Evolutionary conservation across 768 basidiomycete genomes (phyloP), one percentile per base, ranked within the genome.

Genomic region (Termitomyces sp.): DNA sequence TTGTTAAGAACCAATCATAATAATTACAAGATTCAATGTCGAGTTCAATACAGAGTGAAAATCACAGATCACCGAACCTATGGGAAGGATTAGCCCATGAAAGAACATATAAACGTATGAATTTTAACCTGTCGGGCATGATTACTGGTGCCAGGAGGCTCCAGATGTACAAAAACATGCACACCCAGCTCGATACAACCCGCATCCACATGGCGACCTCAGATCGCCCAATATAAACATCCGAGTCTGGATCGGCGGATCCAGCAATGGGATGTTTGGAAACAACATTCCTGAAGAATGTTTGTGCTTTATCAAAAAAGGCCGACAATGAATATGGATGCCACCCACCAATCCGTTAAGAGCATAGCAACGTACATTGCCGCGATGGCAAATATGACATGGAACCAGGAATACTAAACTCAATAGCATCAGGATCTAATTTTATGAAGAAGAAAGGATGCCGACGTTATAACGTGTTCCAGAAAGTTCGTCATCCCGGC

Each of bases 151-250:
- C 95, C 53, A 96, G 66, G 34, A 96, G 74, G 65, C 89, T 94
- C 93, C 93, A 95, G 33, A 82, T 83, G 67, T 93, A 96, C 60
- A 94, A 72, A 44, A 87, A 57, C 74, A 93, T 88, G 71, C 93
- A 98, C 27, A 96, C 81, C 96, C 96, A 99, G 63, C 91, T 91
- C 33, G 93, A 95, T 48, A 98, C 91, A 34, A 98, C 84, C 4
- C 97, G 80, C 93, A 98, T 98, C 97, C 97, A 99, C 96, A 99
- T 98, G 3, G 97, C 95, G 9, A 91, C 88, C 70, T 95, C 92
- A 5, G 93, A 95, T 39, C 95, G 86, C 18, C 97, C 97, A 50
- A 98, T 98, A 71, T 93, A 92, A 41, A 98, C 88, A 61, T 89
- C 85, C 45, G 82, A 76, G 56, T 84, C 79, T n/a, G 84, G 80